Evolutionary conservation across 495 filamentous ascomycete genomes (phyloP).

Genomic region (Evansstolkia leycettana): DNA sequence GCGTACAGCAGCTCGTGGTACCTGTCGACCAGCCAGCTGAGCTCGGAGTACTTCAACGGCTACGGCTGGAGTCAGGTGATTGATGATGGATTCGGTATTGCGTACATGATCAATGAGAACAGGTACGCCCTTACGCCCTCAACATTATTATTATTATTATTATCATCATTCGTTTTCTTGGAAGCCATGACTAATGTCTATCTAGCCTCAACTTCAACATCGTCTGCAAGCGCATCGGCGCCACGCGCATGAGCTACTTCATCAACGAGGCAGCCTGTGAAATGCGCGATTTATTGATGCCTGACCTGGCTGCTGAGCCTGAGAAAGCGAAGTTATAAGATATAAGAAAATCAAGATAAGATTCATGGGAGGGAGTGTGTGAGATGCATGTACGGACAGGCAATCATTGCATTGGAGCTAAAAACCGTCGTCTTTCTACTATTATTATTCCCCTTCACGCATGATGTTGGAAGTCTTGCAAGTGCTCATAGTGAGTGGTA

Average conservation of each 20-base stretch:
- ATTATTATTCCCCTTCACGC: no score
- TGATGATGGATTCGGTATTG: slow-evolving; percentile 91
- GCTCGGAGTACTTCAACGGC: slow-evolving; percentile 95
- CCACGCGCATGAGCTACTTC: slow-evolving; percentile 88
- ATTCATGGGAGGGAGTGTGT: no score
- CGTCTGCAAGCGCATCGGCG: slow-evolving; percentile 78
- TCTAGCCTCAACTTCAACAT: slow-evolving; percentile 93
- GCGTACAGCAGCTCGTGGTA: slow-evolving; percentile 81
- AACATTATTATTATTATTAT: neutral
- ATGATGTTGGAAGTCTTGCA: no score
- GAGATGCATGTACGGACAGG: no score
- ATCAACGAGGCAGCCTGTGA: slow-evolving; percentile 88
- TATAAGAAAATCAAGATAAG: no score
- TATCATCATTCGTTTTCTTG: no score
- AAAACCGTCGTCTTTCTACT: no score
- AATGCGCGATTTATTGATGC: slow-evolving; percentile 76
- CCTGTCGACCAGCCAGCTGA: slow-evolving; percentile 78
- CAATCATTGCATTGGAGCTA: no score
- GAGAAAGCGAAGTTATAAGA: slow-evolving; percentile 77
- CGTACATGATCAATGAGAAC: slow-evolving; percentile 99
- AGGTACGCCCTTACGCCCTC: slow-evolving; percentile 24
- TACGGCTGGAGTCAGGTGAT: slow-evolving; percentile 99
- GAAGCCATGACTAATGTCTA: no score
- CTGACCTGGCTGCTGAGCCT: slow-evolving; percentile 57
- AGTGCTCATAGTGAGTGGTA: no score